Conservation (phyloP, 2,329 filamentous ascomycete species). For the Fusarium oxysporum region DNA sequence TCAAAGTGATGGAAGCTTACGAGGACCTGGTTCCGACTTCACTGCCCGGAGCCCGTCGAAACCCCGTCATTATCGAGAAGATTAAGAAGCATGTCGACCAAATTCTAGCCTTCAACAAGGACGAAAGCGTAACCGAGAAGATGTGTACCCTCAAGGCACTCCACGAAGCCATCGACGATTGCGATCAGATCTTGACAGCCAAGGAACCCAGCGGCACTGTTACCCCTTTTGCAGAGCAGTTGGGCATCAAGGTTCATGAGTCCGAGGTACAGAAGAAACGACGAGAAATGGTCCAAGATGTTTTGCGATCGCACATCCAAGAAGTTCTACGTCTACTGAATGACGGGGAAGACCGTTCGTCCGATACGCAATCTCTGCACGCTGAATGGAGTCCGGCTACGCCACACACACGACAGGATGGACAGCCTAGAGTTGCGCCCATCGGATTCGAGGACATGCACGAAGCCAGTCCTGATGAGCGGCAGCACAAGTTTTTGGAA, state of each 20-base stretch:
- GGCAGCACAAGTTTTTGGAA: conserved; percentile 63
- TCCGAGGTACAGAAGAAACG: conserved; percentile 43
- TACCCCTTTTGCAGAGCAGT: conserved; percentile 18
- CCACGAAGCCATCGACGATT: conserved; percentile 55
- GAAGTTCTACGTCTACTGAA: conserved; percentile 61
- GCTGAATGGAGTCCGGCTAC: conserved; percentile 35
- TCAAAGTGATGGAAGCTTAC: conserved; percentile 57
- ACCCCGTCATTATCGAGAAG: conserved; percentile 35
- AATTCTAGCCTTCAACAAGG: conserved; percentile 41
- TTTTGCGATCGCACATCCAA: conserved; percentile 63
- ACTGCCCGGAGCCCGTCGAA: conserved; percentile 33
- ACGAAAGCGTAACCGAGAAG: conserved; percentile 40
- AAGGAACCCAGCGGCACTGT: conserved; percentile 35
- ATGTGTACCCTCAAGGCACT: conserved; percentile 54
- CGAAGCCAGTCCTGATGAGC: conserved; percentile 59
- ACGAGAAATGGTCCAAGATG: conserved; percentile 56
- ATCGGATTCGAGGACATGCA: conserved; percentile 59
- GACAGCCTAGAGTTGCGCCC: conserved; percentile 23
- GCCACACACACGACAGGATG: conserved; percentile 10
- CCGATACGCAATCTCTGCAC: conserved; percentile 41
- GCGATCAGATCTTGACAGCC: conserved; percentile 58
- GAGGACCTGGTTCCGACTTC: conserved; percentile 43
- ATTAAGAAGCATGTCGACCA: conserved; percentile 45
- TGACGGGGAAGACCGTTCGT: conserved; percentile 47
- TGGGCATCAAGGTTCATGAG: conserved; percentile 2